phyloP scores from a whole-genome alignment of 371 early-diverging fungal genomes.

The Saksenaea vasiformis region DNA sequence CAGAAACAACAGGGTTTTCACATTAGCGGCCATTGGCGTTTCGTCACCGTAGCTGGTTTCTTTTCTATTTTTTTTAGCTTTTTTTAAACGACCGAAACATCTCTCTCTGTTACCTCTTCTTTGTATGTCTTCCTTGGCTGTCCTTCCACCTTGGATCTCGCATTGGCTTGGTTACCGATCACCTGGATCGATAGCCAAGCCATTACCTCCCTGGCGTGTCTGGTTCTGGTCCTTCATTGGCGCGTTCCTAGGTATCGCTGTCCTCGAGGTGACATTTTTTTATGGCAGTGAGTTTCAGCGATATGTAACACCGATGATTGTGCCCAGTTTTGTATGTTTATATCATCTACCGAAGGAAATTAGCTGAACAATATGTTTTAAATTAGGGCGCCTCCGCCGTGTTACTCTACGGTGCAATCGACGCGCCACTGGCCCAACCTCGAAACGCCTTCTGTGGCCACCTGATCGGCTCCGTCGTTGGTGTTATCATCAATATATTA shows the following conservation, averaged over 20 bases:
- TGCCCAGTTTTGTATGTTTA: conserved; percentile 51
- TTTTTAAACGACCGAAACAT: too few relatives aligned
- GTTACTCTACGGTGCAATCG: conserved; percentile 69
- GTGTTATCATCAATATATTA: conserved; percentile 64
- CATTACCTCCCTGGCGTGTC: conserved; percentile 34
- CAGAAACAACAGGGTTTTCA: too few relatives aligned
- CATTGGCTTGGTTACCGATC: conserved; percentile 9
- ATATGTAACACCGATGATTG: conserved; percentile 37
- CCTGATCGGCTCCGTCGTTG: conserved; percentile 60
- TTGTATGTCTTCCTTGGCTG: conserved; percentile 1
- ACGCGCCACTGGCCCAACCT: conserved; percentile 76
- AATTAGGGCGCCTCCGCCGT: conserved; percentile 68
- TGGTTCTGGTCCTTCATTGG: conserved; percentile 49
- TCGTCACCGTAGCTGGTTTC: too few relatives aligned
- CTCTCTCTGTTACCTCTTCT: not conserved
- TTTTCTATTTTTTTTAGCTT: too few relatives aligned
- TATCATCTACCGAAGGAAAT: not conserved
- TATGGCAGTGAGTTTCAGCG: conserved; percentile 24
- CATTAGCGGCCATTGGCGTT: too few relatives aligned
- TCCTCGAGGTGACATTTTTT: conserved; percentile 34
- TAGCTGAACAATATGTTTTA: not conserved
- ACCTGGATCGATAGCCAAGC: not conserved
- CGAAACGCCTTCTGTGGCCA: conserved; percentile 69
- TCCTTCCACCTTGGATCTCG: not conserved
- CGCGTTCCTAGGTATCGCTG: conserved; percentile 46